phyloP scores from a whole-genome alignment of 345 rosid species.

The Physaria fendleri region DNA sequence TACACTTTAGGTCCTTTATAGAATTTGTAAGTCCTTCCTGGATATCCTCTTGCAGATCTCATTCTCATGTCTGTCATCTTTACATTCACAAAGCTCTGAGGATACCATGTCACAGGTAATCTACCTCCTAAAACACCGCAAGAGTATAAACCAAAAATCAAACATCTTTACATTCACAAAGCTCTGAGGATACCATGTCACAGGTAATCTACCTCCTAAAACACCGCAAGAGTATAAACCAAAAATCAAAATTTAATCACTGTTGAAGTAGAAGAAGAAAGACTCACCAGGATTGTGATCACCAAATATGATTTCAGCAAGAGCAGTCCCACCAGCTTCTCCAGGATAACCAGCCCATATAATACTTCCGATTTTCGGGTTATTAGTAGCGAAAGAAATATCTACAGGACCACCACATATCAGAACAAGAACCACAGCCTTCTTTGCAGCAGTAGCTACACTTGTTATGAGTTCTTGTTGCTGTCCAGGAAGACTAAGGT shows the following conservation, averaged over 20 bases:
- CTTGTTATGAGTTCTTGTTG: slow-evolving; percentile 56
- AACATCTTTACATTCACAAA: too few relatives aligned
- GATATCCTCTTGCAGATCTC: slow-evolving; percentile 65
- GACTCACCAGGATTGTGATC: slow-evolving; percentile 80
- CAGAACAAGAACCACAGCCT: slow-evolving; percentile 61
- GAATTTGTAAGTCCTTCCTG: slow-evolving; percentile 88
- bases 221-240: too few relatives aligned
- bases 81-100: slow-evolving; percentile 50
- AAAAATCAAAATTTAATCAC: neutral
- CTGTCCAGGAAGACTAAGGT: slow-evolving; percentile 65
- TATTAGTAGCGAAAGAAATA: slow-evolving; percentile 51
- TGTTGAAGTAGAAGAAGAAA: neutral
- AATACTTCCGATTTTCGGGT: slow-evolving; percentile 56
- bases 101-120: slow-evolving; percentile 88
- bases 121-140: slow-evolving; percentile 61
- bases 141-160: too few relatives aligned
- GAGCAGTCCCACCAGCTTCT: slow-evolving; percentile 73
- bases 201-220: too few relatives aligned
- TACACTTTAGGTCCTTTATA: slow-evolving; percentile 55
- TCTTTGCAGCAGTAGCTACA: slow-evolving; percentile 62
- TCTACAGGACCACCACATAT: slow-evolving; percentile 87
- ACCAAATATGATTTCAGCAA: slow-evolving; percentile 81
- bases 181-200: too few relatives aligned
- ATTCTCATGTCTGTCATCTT: slow-evolving; percentile 90
- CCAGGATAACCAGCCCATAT: slow-evolving; percentile 98